These are phyloP conservation scores for Paramecium bursaria DNA, from an alignment of 73 alveolate genomes.

Conservation along the genomic window DNA sequence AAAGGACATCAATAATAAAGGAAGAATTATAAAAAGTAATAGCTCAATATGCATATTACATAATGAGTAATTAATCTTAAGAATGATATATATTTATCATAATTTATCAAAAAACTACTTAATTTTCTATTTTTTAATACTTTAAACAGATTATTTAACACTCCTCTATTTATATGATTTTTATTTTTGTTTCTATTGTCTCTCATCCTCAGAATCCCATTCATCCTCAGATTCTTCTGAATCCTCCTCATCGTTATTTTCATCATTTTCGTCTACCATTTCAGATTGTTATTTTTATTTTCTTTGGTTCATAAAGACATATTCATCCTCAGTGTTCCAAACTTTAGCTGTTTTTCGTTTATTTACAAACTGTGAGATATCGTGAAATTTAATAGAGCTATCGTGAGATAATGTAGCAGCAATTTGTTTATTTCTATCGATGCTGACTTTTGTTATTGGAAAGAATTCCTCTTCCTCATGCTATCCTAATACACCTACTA, in stretches of 20 bases:
- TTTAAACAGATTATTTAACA: constrained; percentile 63
- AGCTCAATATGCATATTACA: constrained; percentile 47
- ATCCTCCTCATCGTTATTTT: constrained; percentile 72
- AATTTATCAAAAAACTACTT: constrained; percentile 75
- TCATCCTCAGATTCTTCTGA: constrained; percentile 31
- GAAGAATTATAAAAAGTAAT: constrained; percentile 42
- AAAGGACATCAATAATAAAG: not conserved
- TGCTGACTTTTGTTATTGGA: constrained; percentile 81
- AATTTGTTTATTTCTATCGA: constrained; percentile 71
- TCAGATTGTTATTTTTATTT: constrained; percentile 70
- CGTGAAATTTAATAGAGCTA: constrained; percentile 84
- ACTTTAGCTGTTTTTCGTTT: constrained; percentile 69
- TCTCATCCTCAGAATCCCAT: constrained; percentile 64
- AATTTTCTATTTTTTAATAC: constrained; percentile 70
- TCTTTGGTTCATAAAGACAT: constrained; percentile 31
- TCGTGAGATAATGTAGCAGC: constrained; percentile 83
- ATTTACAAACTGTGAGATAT: constrained; percentile 78
- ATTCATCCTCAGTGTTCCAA: constrained; percentile 67
- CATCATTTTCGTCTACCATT: constrained; percentile 78
- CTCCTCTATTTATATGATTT: constrained; percentile 65
- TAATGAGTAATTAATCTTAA: constrained; percentile 32
- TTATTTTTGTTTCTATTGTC: constrained; percentile 59
- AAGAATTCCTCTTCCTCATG: constrained; percentile 76
- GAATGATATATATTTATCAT: constrained; percentile 23
- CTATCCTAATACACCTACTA: constrained; percentile 83